Conservation (phyloP, 352 stramenopile genomes). For the Globisporangium rhizosaccharum region DNA sequence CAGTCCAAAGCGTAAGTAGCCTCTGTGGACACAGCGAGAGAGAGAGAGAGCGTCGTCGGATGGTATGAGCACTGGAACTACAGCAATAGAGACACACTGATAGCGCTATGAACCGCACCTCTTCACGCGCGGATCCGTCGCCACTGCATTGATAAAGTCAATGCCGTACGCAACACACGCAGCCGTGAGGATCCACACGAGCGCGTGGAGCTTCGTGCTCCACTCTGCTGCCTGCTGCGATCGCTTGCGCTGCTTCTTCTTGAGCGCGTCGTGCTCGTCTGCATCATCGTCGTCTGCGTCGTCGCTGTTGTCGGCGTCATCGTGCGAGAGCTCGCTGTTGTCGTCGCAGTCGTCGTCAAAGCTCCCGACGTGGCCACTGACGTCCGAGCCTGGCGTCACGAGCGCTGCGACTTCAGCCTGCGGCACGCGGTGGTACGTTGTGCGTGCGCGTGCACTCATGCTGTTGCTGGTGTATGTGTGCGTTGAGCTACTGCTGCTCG, state of each 20-base stretch:
- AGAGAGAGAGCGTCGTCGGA: constrained; percentile 1
- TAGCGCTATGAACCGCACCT: constrained; percentile 17
- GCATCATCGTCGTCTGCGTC: constrained; percentile 25
- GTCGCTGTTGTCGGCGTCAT: constrained; percentile 27
- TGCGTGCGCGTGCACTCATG: constrained; percentile 12
- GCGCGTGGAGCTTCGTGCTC: constrained; percentile 71
- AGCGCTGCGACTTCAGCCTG: constrained; percentile 21
- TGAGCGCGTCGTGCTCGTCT: constrained; percentile 22
- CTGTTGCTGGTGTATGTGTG: not conserved
- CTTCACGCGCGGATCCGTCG: constrained; percentile 49
- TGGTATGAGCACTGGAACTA: not conserved
- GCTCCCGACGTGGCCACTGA: constrained; percentile 18
- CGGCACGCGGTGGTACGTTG: constrained; percentile 45
- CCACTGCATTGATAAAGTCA: constrained; percentile 70
- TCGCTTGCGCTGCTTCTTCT: constrained; percentile 21
- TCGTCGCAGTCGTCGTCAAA: constrained; percentile 28
- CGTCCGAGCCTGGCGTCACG: constrained; percentile 10
- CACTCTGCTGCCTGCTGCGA: constrained; percentile 44
- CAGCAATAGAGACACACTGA: not conserved
- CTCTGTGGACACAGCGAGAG: constrained; percentile 24
- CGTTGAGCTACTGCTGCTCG: not conserved
- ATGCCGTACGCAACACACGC: constrained; percentile 48
- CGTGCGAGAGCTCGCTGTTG: constrained; percentile 15
- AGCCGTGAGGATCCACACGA: constrained; percentile 64
- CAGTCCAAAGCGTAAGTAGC: constrained; percentile 76